Evolutionary conservation across 768 basidiomycete species (phyloP), one percentile per base, ranked within the genome.

Genomic region (Crepidotus variabilis): DNA sequence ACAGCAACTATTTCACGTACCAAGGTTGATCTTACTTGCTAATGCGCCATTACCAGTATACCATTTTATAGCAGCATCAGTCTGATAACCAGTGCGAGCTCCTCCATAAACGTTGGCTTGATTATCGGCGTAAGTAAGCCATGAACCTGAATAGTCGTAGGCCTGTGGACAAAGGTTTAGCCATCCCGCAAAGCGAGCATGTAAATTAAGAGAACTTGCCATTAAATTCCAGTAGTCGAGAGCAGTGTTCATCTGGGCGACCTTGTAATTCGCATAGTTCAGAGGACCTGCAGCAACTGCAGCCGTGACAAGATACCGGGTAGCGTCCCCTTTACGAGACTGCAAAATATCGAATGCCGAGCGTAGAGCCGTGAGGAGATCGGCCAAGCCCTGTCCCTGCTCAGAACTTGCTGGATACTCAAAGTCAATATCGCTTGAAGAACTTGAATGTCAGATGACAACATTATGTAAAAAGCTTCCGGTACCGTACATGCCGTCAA

Each of bases 171-270:
- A 56, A 22, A 2, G 11, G 13, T 6, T 36, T 34, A 57, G 53
- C 20, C 36, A 11, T 32, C 49, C 57, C 33, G 11, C 9, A 24
- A 35, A 39, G 24, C 24, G 6, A 49, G 50, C 46, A 6, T 7
- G 47, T 21, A 51, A 3, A n/a, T n/a, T 23, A n/a, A 1, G 23
- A 65, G 24, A 6, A 22, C 3, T 21, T 47, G 83, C 88, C 91
- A 93, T 92, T 52, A 93, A 67, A 65, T 93, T 91, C 90, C 90
- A 92, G 72, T 84, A 89, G 47, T 75, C 79, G 51, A 94, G 66
- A 6, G 82, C 85, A 16, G 65, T 62, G 63, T 90, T 79, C 84
- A 93, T 85, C 60, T 85, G 80, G 6, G 78, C 65, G 16, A 92
- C 74, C 4, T 78, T 74, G 16, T 88, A 75, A 58, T 81, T 78